phyloP scores from a whole-genome alignment of 1,139 yeast genomes.

The Schizosaccharomyces versatilis region DNA sequence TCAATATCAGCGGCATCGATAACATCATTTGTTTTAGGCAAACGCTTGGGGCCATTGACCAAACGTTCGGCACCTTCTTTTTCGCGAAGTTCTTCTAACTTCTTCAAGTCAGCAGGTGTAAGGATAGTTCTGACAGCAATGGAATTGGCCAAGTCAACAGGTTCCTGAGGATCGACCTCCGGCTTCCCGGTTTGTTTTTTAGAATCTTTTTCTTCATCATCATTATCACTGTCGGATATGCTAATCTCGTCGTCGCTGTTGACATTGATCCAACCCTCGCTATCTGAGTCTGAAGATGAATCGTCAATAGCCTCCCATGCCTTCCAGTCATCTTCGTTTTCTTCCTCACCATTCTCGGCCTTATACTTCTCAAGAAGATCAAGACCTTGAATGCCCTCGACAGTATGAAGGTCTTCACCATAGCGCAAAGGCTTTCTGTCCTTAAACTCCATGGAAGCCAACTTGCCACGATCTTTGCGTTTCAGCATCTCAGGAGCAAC shows the following conservation, averaged over 20 bases:
- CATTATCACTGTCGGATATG: slow-evolving; percentile 21
- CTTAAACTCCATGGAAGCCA: slow-evolving; percentile 56
- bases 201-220: not conserved
- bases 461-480: slow-evolving; percentile 78
- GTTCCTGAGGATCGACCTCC: not conserved
- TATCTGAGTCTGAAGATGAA: slow-evolving; percentile 18
- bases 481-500: slow-evolving; percentile 89
- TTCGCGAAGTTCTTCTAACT: slow-evolving; percentile 61
- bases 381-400: slow-evolving; percentile 64
- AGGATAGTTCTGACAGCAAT: slow-evolving; percentile 54
- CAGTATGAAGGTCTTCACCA: slow-evolving; percentile 45
- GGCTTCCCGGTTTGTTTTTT: not conserved
- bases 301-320: slow-evolving; percentile 24
- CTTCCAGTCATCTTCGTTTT: slow-evolving; percentile 36
- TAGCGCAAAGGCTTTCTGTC: slow-evolving; percentile 28
- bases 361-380: slow-evolving; percentile 81
- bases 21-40: slow-evolving; percentile 38
- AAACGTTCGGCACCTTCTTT: slow-evolving; percentile 55
- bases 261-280: slow-evolving; percentile 33
- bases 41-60: slow-evolving; percentile 23
- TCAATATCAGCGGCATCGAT: slow-evolving; percentile 61
- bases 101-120: slow-evolving; percentile 95
- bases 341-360: slow-evolving; percentile 26
- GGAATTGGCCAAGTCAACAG: slow-evolving; percentile 13
- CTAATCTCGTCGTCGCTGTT: slow-evolving; percentile 33